Conservation (phyloP, 2,329 filamentous ascomycete species). For the Talaromyces amestolkiae region DNA sequence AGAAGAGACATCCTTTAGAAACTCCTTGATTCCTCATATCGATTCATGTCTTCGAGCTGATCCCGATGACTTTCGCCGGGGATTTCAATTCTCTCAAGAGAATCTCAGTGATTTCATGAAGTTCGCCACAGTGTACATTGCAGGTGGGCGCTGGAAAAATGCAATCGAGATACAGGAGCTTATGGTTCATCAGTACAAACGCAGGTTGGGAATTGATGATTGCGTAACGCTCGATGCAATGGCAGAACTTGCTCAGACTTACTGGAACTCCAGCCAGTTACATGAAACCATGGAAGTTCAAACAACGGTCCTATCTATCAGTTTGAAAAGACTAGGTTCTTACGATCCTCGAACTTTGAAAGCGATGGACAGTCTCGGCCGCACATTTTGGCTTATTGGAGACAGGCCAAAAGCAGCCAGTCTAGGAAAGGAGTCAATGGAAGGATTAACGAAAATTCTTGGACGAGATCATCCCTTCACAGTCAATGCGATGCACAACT, state of each 20-base stretch:
- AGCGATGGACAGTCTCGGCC: not conserved
- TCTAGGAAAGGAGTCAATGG: not conserved
- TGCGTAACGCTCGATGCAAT: not conserved
- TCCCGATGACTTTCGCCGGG: too few relatives aligned
- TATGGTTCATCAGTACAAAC: not conserved
- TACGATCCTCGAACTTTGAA: not conserved
- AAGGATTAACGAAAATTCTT: not conserved
- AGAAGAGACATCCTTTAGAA: too few relatives aligned
- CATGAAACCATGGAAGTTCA: not conserved
- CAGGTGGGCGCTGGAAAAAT: not conserved
- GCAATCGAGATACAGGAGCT: not conserved
- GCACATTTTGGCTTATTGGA: not conserved
- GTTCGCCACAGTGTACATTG: not conserved
- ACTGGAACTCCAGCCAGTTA: not conserved
- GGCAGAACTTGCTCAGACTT: conserved; percentile 1
- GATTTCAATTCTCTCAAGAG: too few relatives aligned
- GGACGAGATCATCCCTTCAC: not conserved
- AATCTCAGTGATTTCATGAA: not conserved
- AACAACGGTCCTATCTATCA: too few relatives aligned
- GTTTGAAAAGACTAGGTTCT: too few relatives aligned
- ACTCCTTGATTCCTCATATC: too few relatives aligned
- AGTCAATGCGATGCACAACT: conserved; percentile 2
- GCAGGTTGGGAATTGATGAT: not conserved
- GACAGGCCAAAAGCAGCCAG: conserved; percentile 1
- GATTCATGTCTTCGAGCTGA: too few relatives aligned